A percentile compares a stretch with the other conserved stretches of the same genome.
phyloP scores from a whole-genome alignment of 2,329 filamentous ascomycete species.

The Aspergillus sclerotialis region DNA sequence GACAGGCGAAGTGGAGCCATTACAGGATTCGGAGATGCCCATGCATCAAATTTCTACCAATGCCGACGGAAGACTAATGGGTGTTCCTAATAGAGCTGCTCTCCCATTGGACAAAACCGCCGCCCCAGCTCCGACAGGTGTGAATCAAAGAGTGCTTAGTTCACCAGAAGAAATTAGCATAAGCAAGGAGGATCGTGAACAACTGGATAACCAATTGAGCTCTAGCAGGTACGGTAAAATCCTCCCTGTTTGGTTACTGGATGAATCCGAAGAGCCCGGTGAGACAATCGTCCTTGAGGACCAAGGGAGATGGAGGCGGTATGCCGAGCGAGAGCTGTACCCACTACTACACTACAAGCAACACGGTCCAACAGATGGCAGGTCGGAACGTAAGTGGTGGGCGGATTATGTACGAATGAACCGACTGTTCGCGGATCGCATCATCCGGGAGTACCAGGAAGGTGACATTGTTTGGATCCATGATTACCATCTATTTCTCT shows the following conservation, averaged over 20 bases:
- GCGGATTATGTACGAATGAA: slow-evolving; percentile 91
- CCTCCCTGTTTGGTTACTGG: slow-evolving; percentile 80
- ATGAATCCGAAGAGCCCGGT: slow-evolving; percentile 63
- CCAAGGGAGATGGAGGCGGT: slow-evolving; percentile 79
- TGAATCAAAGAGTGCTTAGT: slow-evolving; percentile 47
- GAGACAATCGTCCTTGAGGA: slow-evolving; percentile 68
- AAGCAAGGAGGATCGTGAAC: slow-evolving; percentile 60
- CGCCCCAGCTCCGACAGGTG: slow-evolving; percentile 69
- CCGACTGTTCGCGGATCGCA: slow-evolving; percentile 81
- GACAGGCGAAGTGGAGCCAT: slow-evolving; percentile 77
- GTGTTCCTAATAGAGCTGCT: slow-evolving; percentile 25
- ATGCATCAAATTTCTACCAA: slow-evolving; percentile 25
- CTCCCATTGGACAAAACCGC: slow-evolving; percentile 64
- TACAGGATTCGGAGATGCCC: slow-evolving; percentile 18
- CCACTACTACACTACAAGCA: slow-evolving; percentile 95
- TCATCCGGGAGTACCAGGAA: slow-evolving; percentile 81
- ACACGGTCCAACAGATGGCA: slow-evolving; percentile 79
- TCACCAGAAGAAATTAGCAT: slow-evolving; percentile 66
- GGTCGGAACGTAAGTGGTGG: slow-evolving; percentile 76
- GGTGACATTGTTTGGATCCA: slow-evolving; percentile 90
- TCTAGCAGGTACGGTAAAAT: slow-evolving; percentile 70
- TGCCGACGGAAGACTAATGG: slow-evolving; percentile 14
- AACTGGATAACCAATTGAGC: slow-evolving; percentile 67
- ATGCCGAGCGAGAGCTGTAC: slow-evolving; percentile 86
- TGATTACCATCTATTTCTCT: slow-evolving; percentile 86